These are phyloP conservation scores for Talaromyces nanjingensis DNA, from an alignment of 495 filamentous ascomycete genomes.

Conservation along the genomic window DNA sequence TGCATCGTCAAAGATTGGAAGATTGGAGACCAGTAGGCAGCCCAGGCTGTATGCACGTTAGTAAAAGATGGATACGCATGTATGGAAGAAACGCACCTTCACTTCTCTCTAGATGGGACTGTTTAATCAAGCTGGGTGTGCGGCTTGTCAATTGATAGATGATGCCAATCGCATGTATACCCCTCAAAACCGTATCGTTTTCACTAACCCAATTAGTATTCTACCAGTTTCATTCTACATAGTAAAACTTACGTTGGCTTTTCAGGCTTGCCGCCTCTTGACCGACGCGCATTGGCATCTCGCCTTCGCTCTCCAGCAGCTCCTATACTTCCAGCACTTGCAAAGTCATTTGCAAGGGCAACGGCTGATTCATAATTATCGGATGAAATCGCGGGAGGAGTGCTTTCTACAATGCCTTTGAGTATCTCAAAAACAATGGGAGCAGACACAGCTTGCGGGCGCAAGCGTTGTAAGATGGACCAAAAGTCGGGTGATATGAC, in stretches of 20 bases:
- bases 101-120: conserved; percentile 83
- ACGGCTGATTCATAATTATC: conserved; percentile 93
- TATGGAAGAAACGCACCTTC: conserved; percentile 52
- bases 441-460: conserved; percentile 58
- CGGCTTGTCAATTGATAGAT: conserved; percentile 73
- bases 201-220: conserved; percentile 39
- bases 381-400: conserved; percentile 71
- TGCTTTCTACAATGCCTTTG: conserved; percentile 58
- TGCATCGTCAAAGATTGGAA: conserved; percentile 82
- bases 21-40: conserved; percentile 95
- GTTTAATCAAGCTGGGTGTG: conserved; percentile 78
- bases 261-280: conserved; percentile 48
- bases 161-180: conserved; percentile 69
- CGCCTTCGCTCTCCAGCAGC: conserved; percentile 72
- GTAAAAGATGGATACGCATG: background rate
- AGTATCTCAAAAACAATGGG: conserved; percentile 77
- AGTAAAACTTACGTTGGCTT: conserved; percentile 48
- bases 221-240: conserved; percentile 10
- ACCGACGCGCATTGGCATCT: conserved; percentile 47
- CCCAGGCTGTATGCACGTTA: conserved; percentile 64
- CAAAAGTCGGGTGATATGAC: conserved; percentile 97
- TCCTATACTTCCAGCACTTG: conserved; percentile 75
- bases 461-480: conserved; percentile 76
- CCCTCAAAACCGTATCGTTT: conserved; percentile 68
- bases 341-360: conserved; percentile 80